These are phyloP conservation scores for Saxophila tyrrhenica DNA, from an alignment of 495 filamentous ascomycete genomes.

Conservation along the genomic window DNA sequence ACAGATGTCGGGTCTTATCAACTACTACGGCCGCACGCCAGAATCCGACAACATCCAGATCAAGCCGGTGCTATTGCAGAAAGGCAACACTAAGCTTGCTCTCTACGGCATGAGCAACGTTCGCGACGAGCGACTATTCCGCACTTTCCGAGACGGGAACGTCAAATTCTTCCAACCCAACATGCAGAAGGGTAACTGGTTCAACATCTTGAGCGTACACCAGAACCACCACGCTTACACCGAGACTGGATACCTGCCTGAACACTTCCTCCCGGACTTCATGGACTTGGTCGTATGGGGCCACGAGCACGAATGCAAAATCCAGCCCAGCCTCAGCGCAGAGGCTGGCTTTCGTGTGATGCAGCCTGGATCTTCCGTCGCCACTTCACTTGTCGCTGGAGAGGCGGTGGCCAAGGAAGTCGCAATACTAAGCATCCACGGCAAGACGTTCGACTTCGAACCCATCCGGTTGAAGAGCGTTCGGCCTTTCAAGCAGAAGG, in stretches of 20 bases:
- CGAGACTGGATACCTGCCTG: constrained; percentile 80
- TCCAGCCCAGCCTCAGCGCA: constrained; percentile 68
- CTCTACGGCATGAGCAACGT: constrained; percentile 96
- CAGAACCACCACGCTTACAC: constrained; percentile 93
- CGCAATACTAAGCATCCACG: constrained; percentile 70
- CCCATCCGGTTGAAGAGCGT: constrained; percentile 77
- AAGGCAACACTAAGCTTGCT: constrained; percentile 85
- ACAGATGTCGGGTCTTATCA: constrained; percentile 79
- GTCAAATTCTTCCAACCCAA: constrained; percentile 85
- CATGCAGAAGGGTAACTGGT: constrained; percentile 82
- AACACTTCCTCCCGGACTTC: constrained; percentile 87
- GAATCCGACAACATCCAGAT: constrained; percentile 85
- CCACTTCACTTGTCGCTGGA: constrained; percentile 79
- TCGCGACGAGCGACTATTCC: constrained; percentile 83
- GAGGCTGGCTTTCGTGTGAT: constrained; percentile 91
- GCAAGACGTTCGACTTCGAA: constrained; percentile 70
- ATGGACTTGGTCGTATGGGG: constrained; percentile 91
- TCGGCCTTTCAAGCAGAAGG: constrained; percentile 77
- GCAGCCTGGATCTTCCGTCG: constrained; percentile 92
- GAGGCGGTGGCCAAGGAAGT: constrained; percentile 91
- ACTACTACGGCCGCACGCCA: constrained; percentile 89
- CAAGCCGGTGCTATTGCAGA: constrained; percentile 86
- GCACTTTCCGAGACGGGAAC: constrained; percentile 84
- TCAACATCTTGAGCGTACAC: constrained; percentile 90
- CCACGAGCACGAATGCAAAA: constrained; percentile 93